Evolutionary conservation across 345 rosid species (phyloP), one percentile per base, ranked within the genome.

Genomic region (Pseudoturritis turrita): DNA sequence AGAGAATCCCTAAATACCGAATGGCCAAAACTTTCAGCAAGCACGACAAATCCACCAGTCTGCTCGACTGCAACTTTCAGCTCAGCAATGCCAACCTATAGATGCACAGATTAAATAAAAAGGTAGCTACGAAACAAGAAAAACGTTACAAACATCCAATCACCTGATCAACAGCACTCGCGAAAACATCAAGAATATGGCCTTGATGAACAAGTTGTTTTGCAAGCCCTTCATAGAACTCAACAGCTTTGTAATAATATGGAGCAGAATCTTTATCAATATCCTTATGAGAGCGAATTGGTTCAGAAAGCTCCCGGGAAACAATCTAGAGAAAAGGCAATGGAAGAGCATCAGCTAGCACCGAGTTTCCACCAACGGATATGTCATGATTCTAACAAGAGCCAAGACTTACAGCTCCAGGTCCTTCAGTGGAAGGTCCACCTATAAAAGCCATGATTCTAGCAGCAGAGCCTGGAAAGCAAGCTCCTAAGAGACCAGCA

Each of bases 151-250:
- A 54, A 14, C 23, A 41, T 62, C 28, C n/a, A 69, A 54, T 66
- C 56, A 78, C 97, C 96, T 91, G 99, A 83, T 91, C 99, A 64
- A 87, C 89, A 21, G 99, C 87, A 79, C 99, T 82, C 7, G 99
- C 99, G 68, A 89, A 95, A 68, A 95, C 86, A 86, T 95, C 96
- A 17, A 95, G 96, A 56, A 95, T 88, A 63, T 95, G 99, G 15
- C 99, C 99, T 77, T 95, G 99, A 78, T 95, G 90, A 77, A 95
- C 93, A 71, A 95, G 97, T 80, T 95, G 96, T 79, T 89, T 95
- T 1, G 96, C 82, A 68, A 95, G 90, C 8, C 79, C 80, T 59
- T 88, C 92, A 41, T 88, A 89, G 78, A 91, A 88, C 74, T 83
- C 91, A 2, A 89, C 87, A 33, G 99, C 96, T 83, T 86, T 84